Evolutionary conservation across 139 green algal genomes (phyloP).

Genomic region (Chlorella sorokiniana): DNA sequence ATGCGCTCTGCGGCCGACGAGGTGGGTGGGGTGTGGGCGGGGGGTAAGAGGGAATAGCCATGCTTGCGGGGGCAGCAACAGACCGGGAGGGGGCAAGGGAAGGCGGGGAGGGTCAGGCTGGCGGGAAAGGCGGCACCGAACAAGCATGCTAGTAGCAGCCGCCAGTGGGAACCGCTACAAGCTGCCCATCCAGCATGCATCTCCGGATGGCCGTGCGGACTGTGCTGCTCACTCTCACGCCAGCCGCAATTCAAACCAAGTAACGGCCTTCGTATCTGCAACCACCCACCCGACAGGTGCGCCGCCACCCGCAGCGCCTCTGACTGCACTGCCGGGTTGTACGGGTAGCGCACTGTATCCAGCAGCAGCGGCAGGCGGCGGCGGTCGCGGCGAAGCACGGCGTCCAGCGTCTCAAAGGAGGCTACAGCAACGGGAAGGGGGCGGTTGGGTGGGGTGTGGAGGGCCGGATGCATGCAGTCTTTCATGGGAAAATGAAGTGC

Average conservation of each 20-base stretch:
- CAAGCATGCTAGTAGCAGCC: too few relatives aligned
- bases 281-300: not conserved
- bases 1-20: slow-evolving; percentile 35
- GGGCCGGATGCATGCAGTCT: not conserved
- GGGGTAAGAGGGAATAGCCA: not conserved
- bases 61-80: not conserved
- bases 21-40: too few relatives aligned
- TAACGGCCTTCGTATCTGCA: not conserved
- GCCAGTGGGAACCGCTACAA: too few relatives aligned
- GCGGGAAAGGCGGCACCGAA: too few relatives aligned
- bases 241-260: too few relatives aligned
- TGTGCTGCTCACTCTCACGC: too few relatives aligned
- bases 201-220: too few relatives aligned
- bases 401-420: slow-evolving; percentile 54
- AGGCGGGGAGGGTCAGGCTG: not conserved
- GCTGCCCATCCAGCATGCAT: too few relatives aligned
- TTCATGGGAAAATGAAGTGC: not conserved
- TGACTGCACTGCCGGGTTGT: slow-evolving; percentile 60
- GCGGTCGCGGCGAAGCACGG: slow-evolving; percentile 43
- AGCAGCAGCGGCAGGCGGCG: slow-evolving; percentile 57
- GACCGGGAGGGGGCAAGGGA: slow-evolving; percentile 2
- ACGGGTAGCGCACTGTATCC: slow-evolving; percentile 72
- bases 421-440: not conserved
- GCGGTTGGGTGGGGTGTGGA: not conserved
- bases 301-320: slow-evolving; percentile 62